Evolutionary conservation across 495 filamentous ascomycete genomes (phyloP), one percentile per base, ranked within the genome.

Genomic region (Staphylotrichum tortipilum): DNA sequence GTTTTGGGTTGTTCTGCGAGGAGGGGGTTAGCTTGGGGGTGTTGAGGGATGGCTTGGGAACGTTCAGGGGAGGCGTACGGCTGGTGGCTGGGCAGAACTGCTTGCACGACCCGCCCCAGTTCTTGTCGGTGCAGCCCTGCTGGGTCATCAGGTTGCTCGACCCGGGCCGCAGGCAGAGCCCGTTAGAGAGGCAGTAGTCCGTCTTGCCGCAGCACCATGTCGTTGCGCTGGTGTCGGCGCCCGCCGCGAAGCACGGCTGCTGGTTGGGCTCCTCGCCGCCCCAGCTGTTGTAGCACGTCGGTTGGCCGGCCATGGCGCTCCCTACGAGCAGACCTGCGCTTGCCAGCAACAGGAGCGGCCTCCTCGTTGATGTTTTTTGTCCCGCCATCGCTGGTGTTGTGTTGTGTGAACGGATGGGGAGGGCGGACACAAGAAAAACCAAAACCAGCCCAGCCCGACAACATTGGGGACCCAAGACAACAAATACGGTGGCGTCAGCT

Each of bases 181-280:
- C 57, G 34, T 59, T 59, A 24, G 57, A 56, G 21, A 59, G 53
- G 38, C 57, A 59, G 14, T 37, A 11, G 57, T 59, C 57, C 45
- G 17, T 29, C 44, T 42, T 50, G 23, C 35, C 47, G 53, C 57
- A 59, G 50, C 57, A 59, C 29, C 41, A 50, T 10, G 37, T 52
- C 30, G 30, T 24, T 8, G 21, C 29, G n/a, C 22, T 31, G 1
- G 34, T 3, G 21, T 51, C 29, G 3, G 43, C 31, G 5, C 17
- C 36, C 3, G 45, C 9, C 3, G 44, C 36, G 1, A 11, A 37
- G 38, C 57, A 59, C 14, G 57, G 53, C 8, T 42, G 14, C 38
- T 46, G 50, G n/a, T 51, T 34, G 17, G 36, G 5, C 43, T 56
- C 48, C n/a, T 31, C 47, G 29, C 46, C 46, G 8, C 57, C 53